Base-by-base conservation (phyloP, 1,139 yeast species). In the Torulaspora globosa region DNA sequence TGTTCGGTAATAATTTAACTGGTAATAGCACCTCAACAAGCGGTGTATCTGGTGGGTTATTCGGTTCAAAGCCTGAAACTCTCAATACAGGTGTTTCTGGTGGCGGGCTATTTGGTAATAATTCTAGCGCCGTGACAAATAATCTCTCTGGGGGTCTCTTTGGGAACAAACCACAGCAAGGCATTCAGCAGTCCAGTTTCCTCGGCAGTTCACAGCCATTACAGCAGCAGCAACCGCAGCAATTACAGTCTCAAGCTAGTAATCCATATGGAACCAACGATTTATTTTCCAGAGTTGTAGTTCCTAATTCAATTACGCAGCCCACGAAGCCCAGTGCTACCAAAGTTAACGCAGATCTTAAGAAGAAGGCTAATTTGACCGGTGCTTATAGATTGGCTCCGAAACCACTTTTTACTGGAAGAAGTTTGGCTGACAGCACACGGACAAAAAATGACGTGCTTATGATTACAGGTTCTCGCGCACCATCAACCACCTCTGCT, bases 211-310 rank as follows among this genome's bases (percentile, higher is more conserved):
- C 39, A 2, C 52, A 47, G 18, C 48, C 44, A 7, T 59, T 51
- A 35, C 66, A 56, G 42, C 60, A 56, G 28, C 60, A 52, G 37
- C 65, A 55, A 41, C 59, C 57, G 31, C 56, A 54, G 28, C 62
- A 53, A 39, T 65, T 55, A 41, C 55, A 53, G 28, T 64, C 56
- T 42, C 57, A 52, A 32, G 39, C 49, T 42, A 31, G 70, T 51
- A 84, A 84, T 61, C 92, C 94, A 35, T 84, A 82, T 62, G 90
- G 92, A 2, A 73, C 73, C 52, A 82, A 81, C 60, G 87, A 87
- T 4, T 69, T 82, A 43, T 83, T 79, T 67, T 72, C 73, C 26
- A 62, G 61, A 36, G 57, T 59, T 14, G 51, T 54, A 9, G 48
- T 58, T 28, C 61, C 65, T 7, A 55, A 50, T 33, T 52, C 76